Conservation (phyloP, 305 asterid genomes). For the Petunia hybrid region DNA sequence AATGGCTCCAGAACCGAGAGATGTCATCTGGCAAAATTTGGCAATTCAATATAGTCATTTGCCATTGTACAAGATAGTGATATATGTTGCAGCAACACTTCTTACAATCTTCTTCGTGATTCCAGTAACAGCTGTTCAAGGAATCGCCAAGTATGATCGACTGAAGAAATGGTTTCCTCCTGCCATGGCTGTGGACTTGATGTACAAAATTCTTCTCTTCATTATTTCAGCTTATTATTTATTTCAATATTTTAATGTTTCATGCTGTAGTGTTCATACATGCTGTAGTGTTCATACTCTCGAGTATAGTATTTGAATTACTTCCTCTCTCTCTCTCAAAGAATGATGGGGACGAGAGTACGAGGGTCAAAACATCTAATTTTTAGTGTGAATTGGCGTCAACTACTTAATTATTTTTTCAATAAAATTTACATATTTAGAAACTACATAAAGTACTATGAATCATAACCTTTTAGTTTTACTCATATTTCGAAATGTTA, state of each 20-base stretch:
- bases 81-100: slow-evolving; percentile 65
- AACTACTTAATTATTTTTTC: not conserved
- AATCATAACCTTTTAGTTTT: not conserved
- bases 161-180: slow-evolving; percentile 94
- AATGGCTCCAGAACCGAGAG: slow-evolving; percentile 96
- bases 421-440: not conserved
- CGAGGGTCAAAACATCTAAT: not conserved
- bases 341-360: slow-evolving; percentile 22
- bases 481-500: slow-evolving; percentile 21
- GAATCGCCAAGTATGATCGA: slow-evolving; percentile 83
- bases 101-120: slow-evolving; percentile 90
- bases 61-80: slow-evolving; percentile 67
- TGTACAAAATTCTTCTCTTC: slow-evolving; percentile 54
- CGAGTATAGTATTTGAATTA: not conserved
- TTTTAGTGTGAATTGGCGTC: slow-evolving; percentile 10
- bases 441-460: not conserved
- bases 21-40: slow-evolving; percentile 87
- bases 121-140: slow-evolving; percentile 94
- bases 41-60: slow-evolving; percentile 57
- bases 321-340: not conserved
- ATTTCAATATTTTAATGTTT: not conserved
- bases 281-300: slow-evolving; percentile 8
- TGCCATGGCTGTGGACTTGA: slow-evolving; percentile 85
- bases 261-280: not conserved
- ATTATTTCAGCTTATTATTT: not conserved